phyloP scores from a whole-genome alignment of 1,139 yeast genomes.

The Saccharomyces pastorianus region DNA sequence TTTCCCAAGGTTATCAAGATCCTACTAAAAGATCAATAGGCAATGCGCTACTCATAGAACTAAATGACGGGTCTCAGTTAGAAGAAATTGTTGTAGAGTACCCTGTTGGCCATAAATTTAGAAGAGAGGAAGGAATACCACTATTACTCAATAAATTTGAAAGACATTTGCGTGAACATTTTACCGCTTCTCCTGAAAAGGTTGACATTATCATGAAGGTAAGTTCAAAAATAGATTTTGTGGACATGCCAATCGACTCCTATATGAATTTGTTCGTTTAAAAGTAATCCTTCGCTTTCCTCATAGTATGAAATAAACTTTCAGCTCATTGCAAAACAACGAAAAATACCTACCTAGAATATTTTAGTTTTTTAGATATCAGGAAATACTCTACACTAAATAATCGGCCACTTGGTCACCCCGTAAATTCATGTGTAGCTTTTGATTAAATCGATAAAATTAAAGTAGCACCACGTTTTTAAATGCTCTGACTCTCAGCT shows the following conservation, averaged over 20 bases:
- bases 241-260: constrained; percentile 40
- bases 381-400: too few species aligned
- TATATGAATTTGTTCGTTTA: constrained; percentile 38
- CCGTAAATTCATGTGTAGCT: too few species aligned
- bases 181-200: constrained; percentile 30
- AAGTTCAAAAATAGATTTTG: constrained; percentile 33
- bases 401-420: too few species aligned
- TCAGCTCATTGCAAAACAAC: too few species aligned
- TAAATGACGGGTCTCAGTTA: constrained; percentile 46
- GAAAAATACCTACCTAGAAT: too few species aligned
- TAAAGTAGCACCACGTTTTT: too few species aligned
- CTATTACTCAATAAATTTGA: constrained; percentile 43
- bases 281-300: neutral
- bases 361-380: too few species aligned
- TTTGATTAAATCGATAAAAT: too few species aligned
- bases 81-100: constrained; percentile 48
- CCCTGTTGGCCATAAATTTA: constrained; percentile 50
- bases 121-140: constrained; percentile 54
- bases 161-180: constrained; percentile 42
- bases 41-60: constrained; percentile 43
- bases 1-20: constrained; percentile 45
- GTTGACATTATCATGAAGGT: constrained; percentile 36
- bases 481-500: too few species aligned
- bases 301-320: neutral
- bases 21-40: constrained; percentile 52